Base-by-base conservation (phyloP, 2,329 filamentous ascomycete species). In the Paracorniculantispora psalliotae region DNA sequence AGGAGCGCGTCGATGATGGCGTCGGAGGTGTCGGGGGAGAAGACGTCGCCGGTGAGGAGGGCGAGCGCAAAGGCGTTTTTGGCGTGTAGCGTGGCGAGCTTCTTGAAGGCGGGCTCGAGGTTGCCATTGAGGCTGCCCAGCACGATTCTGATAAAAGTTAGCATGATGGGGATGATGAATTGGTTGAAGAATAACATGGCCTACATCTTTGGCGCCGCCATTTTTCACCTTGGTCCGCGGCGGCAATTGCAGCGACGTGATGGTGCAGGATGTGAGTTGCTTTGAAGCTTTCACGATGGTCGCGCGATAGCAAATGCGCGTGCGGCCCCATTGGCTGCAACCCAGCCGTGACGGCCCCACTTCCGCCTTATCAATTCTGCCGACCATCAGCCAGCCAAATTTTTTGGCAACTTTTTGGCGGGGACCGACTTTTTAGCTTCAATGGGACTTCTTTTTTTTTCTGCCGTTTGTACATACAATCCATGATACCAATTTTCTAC, bases 21-120 rank as follows among this genome's bases (percentile, higher is more conserved):
- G 43, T 86, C 79, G 55, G 89, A 81, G 48, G 86, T 79, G 1
- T 78, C 74, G 46, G 81, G 75, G 19, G 81, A 77, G 68, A 97
- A 97, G 7, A 97, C 79, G 68, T 97, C 89, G 57, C 94, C 94
- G 10, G 86, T 84, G 33, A 96, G 77, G 58, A 99, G 85, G 17
- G 90, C 92, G 67, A 97, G 89, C 15, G 90, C 81, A 71, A 99
- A 97, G 68, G 81, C 82, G 70, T 97, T 94, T 75, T 97, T 97
- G 37, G 85, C 78, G 66, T 97, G 92, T 2, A 97, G 79, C 10
- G 85, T 83, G 9, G 86, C 80, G 21, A 97, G 78, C 74, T 97
- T 99, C 61, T 84, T 80, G 71, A 99, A 91, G 10, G 89, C 86
- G 13, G 86, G 73, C 63, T 84, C 80, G 55, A 97, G 81, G 69